Conservation (phyloP, 163 green algal species). For the Chloromonas sp. region DNA sequence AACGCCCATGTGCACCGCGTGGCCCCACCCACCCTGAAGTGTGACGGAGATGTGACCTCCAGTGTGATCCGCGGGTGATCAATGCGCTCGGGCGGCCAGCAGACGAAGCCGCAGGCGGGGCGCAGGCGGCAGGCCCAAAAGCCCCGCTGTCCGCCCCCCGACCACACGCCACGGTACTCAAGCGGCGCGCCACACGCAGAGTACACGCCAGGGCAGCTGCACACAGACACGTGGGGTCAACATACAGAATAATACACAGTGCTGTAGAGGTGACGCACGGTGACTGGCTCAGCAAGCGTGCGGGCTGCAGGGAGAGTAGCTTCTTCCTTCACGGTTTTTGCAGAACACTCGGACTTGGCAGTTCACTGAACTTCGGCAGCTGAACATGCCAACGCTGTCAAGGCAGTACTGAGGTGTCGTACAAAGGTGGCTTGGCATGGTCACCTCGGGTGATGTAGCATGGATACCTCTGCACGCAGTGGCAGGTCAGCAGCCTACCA, state of each 20-base stretch:
- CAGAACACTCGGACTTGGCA: too few species aligned
- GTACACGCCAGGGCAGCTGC: conserved; percentile 53
- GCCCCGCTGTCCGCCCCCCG: conserved; percentile 7
- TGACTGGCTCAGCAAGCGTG: too few species aligned
- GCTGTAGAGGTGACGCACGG: too few species aligned
- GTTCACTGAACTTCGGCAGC: neutral
- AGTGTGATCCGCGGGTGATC: conserved; percentile 35
- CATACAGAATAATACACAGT: neutral
- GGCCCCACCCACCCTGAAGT: conserved; percentile 37
- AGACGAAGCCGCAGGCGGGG: conserved; percentile 45
- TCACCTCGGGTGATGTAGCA: too few species aligned
- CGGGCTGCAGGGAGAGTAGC: too few species aligned
- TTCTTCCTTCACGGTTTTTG: too few species aligned
- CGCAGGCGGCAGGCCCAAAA: conserved; percentile 43
- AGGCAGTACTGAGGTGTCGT: too few species aligned
- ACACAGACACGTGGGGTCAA: neutral
- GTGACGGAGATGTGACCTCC: conserved; percentile 32
- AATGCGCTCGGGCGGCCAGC: conserved; percentile 33
- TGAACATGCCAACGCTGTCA: neutral
- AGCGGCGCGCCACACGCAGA: conserved; percentile 31
- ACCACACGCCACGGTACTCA: conserved; percentile 14
- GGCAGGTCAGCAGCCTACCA: too few species aligned
- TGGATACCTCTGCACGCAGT: too few species aligned
- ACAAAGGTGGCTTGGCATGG: too few species aligned
- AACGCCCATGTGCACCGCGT: neutral